Evolutionary conservation across 1,284 basidiomycete species (phyloP).

Genomic region (Porogramme epimiltina): DNA sequence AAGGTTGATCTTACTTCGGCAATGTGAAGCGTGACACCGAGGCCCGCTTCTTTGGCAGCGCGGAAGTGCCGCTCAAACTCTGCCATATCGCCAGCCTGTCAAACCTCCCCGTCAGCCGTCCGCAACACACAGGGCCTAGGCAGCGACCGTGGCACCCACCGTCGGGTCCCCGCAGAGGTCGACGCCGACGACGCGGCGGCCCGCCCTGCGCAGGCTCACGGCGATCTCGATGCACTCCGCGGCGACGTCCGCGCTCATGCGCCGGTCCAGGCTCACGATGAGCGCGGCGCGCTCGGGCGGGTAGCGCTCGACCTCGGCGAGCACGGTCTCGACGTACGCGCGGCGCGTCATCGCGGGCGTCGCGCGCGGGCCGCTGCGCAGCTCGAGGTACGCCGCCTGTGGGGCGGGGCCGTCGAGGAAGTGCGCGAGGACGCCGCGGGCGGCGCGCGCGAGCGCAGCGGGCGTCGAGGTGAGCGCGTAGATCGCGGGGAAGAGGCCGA

Average conservation of each 20-base stretch:
- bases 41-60: slow-evolving; percentile 55
- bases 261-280: slow-evolving; percentile 74
- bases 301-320: slow-evolving; percentile 66
- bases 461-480: slow-evolving; percentile 72
- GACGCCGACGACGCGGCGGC: slow-evolving; percentile 71
- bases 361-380: slow-evolving; percentile 69
- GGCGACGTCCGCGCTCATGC: slow-evolving; percentile 54
- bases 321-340: slow-evolving; percentile 63
- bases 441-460: slow-evolving; percentile 49
- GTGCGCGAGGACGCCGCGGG: slow-evolving; percentile 60
- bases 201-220: slow-evolving; percentile 52
- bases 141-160: slow-evolving; percentile 30
- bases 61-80: slow-evolving; percentile 55
- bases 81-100: slow-evolving; percentile 57
- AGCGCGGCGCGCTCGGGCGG: slow-evolving; percentile 51
- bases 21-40: slow-evolving; percentile 77
- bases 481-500: slow-evolving; percentile 73
- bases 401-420: slow-evolving; percentile 50
- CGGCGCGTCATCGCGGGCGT: slow-evolving; percentile 55
- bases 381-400: slow-evolving; percentile 71
- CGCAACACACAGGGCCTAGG: not conserved
- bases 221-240: slow-evolving; percentile 62
- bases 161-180: slow-evolving; percentile 80
- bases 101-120: not conserved
- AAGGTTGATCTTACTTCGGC: slow-evolving; percentile 58